These are phyloP conservation scores for Biscutella laevigata DNA, from an alignment of 441 rosid species.

Conservation along the genomic window DNA sequence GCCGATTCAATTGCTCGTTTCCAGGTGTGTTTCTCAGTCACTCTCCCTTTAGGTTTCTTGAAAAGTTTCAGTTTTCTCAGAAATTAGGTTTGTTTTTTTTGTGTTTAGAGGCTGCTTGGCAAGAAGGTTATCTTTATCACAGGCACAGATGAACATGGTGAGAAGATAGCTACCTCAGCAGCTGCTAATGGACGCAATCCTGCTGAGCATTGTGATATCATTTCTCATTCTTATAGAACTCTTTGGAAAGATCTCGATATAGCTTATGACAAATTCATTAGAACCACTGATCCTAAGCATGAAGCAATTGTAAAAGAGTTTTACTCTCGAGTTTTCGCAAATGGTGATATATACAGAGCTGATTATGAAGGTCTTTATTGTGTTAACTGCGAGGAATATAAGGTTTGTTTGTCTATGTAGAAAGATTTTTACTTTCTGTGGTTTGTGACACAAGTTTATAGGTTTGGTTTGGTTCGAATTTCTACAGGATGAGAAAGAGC, in stretches of 20 bases:
- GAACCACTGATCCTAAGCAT: constrained; percentile 85
- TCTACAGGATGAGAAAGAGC: constrained; percentile 85
- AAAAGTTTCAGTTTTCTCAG: constrained; percentile 11
- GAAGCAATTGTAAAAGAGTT: constrained; percentile 90
- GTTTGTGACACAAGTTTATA: background rate
- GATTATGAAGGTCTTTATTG: constrained; percentile 92
- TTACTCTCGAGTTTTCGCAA: constrained; percentile 67
- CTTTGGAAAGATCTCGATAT: constrained; percentile 86
- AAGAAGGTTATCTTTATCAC: constrained; percentile 78
- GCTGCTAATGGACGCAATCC: constrained; percentile 60
- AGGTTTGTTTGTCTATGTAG: constrained; percentile 32
- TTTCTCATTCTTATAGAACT: constrained; percentile 63
- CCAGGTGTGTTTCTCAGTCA: constrained; percentile 45
- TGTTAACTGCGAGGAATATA: constrained; percentile 89
- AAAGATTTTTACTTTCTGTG: background rate
- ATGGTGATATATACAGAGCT: constrained; percentile 78
- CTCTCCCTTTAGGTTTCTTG: no score
- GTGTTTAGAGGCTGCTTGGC: constrained; percentile 74
- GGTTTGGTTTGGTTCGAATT: background rate
- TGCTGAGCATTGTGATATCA: constrained; percentile 64
- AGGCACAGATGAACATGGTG: constrained; percentile 94
- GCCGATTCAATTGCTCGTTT: constrained; percentile 92
- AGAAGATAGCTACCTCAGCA: constrained; percentile 85
- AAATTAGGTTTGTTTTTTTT: no score
- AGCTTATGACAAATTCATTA: constrained; percentile 68